phyloP scores from a whole-genome alignment of 352 stramenopile genomes.

The Phytophthora vignae region DNA sequence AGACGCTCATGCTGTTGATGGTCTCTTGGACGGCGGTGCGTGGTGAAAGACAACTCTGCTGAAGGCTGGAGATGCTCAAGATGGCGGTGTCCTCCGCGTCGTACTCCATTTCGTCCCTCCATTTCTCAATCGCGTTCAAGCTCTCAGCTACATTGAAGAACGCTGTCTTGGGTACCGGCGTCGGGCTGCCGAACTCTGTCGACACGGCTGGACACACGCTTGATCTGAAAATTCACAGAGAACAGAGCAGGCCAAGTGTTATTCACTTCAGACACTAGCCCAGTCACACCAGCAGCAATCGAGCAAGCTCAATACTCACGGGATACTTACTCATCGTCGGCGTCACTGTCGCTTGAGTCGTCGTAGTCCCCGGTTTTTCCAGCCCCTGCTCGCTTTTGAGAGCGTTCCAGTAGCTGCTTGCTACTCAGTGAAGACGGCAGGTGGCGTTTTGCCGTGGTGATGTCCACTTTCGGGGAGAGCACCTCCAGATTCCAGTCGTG shows the following conservation, averaged over 20 bases:
- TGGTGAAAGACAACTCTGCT: constrained; percentile 41
- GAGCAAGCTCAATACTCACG: constrained; percentile 32
- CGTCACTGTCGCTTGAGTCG: constrained; percentile 55
- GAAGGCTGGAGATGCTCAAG: constrained; percentile 32
- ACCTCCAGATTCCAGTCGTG: constrained; percentile 72
- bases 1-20: neutral
- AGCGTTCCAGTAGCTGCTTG: constrained; percentile 52
- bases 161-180: constrained; percentile 31
- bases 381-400: constrained; percentile 15
- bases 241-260: constrained; percentile 1
- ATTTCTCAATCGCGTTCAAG: constrained; percentile 76
- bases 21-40: neutral
- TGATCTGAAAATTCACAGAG: constrained; percentile 14
- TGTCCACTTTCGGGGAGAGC: constrained; percentile 62
- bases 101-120: constrained; percentile 74
- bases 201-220: constrained; percentile 13
- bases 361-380: constrained; percentile 20
- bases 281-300: constrained; percentile 1
- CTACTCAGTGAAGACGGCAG: constrained; percentile 39
- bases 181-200: constrained; percentile 15
- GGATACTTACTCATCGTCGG: constrained; percentile 62
- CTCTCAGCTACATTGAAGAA: constrained; percentile 84
- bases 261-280: neutral
- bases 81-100: constrained; percentile 33
- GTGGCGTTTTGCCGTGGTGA: constrained; percentile 47